Evolutionary conservation across 768 basidiomycete species (phyloP).

Genomic region (Cubamyces lactineus): DNA sequence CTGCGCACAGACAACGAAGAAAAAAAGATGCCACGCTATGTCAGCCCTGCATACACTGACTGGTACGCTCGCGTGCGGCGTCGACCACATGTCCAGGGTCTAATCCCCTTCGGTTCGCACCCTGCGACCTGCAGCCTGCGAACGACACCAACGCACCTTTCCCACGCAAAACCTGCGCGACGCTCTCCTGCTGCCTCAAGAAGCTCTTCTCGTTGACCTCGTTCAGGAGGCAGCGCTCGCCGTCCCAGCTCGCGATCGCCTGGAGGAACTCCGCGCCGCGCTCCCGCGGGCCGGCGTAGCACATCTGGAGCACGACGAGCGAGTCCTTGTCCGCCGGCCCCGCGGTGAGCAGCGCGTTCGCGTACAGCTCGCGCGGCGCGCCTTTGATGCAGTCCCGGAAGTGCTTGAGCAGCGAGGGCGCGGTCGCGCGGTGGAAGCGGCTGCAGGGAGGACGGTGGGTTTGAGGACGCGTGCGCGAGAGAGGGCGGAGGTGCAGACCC

Average conservation of each 20-base stretch:
- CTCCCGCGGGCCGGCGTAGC: slow-evolving; percentile 78
- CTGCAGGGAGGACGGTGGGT: slow-evolving; percentile 42
- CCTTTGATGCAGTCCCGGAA: slow-evolving; percentile 93
- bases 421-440: slow-evolving; percentile 85
- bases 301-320: slow-evolving; percentile 90
- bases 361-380: slow-evolving; percentile 85
- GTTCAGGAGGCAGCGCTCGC: slow-evolving; percentile 82
- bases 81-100: no score
- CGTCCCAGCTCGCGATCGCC: slow-evolving; percentile 88
- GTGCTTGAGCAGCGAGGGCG: slow-evolving; percentile 86
- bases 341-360: slow-evolving; percentile 88
- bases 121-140: background rate
- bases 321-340: slow-evolving; percentile 85
- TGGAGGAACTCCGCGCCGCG: slow-evolving; percentile 78
- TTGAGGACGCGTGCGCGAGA: slow-evolving; percentile 14
- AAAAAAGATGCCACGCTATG: background rate
- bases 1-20: slow-evolving; percentile 38
- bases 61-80: no score
- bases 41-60: background rate
- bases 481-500: background rate
- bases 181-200: slow-evolving; percentile 87
- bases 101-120: no score
- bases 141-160: slow-evolving; percentile 53
- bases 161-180: slow-evolving; percentile 86
- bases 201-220: slow-evolving; percentile 92